Conservation (phyloP, 495 filamentous ascomycete species). For the Oleoguttula mirabilis region DNA sequence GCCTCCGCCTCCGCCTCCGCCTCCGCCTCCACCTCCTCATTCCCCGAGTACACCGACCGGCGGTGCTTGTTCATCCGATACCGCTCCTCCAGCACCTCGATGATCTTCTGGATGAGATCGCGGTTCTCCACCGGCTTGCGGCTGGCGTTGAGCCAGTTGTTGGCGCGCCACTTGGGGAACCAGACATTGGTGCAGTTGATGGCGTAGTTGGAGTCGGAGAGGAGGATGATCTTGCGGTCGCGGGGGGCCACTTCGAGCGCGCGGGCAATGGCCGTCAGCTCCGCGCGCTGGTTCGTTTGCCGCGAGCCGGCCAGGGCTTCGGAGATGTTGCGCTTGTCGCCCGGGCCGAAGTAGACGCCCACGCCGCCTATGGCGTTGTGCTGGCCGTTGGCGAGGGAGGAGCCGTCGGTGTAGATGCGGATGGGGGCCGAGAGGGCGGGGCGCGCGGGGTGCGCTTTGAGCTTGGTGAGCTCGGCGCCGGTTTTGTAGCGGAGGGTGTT, state of each 20-base stretch:
- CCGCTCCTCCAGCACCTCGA: slow-evolving; percentile 59
- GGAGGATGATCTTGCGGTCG: slow-evolving; percentile 53
- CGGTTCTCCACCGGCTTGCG: slow-evolving; percentile 69
- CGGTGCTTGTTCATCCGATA: slow-evolving; percentile 16
- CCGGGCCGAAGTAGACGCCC: slow-evolving; percentile 75
- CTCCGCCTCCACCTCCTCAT: slow-evolving; percentile 40
- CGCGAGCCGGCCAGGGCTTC: slow-evolving; percentile 59
- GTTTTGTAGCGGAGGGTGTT: slow-evolving; percentile 52
- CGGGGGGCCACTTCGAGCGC: slow-evolving; percentile 65
- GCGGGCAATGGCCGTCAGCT: slow-evolving; percentile 76
- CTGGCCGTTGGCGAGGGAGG: slow-evolving; percentile 64
- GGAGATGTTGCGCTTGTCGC: slow-evolving; percentile 67
- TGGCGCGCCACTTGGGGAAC: slow-evolving; percentile 65
- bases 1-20: no score
- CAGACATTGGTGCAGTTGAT: slow-evolving; percentile 85
- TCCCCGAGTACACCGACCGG: slow-evolving; percentile 22
- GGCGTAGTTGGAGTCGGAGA: slow-evolving; percentile 74
- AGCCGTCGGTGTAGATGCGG: slow-evolving; percentile 84
- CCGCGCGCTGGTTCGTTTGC: slow-evolving; percentile 92
- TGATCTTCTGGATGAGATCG: slow-evolving; percentile 66
- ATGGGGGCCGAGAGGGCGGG: slow-evolving; percentile 36
- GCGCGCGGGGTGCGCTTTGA: slow-evolving; percentile 31
- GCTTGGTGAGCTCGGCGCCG: slow-evolving; percentile 35
- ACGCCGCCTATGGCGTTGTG: slow-evolving; percentile 63
- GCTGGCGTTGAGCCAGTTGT: slow-evolving; percentile 62